Evolutionary conservation across 805 yeast genomes (phyloP), one percentile per base, ranked within the genome.

Genomic region (Candida sonorensis): DNA sequence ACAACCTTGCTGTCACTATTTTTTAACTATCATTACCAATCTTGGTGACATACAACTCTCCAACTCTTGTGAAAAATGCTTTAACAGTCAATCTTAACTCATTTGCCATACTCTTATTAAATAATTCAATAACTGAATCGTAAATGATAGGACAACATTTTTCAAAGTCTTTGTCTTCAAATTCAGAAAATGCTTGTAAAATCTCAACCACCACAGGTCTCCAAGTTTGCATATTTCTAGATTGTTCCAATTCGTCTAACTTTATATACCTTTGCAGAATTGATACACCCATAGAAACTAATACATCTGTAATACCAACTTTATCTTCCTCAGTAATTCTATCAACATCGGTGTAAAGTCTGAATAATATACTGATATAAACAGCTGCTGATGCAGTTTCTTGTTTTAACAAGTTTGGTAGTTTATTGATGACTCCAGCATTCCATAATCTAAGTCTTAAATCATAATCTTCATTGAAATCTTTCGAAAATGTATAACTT

Each of bases 381-480:
- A 87, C 95, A 2, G 94, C 90, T 1, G 95, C 80, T 0, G 96
- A 77, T 22, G 86, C 75, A 0, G 94, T 78, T 57, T 94, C 98
- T 58, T 94, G 98, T 47, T 84, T 83, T 46, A 88, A 63, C 46
- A 92, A 62, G 47, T 92, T 94, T 14, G 99, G 98, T 34, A 90
- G 69, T 51, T 88, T 80, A 49, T 86, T 94, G 59, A 88, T 90
- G 25, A 87, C 79, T 1, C 96, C 95, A 3, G 92, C 84, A 49
- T 86, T 83, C 79, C 94, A 88, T 26, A 92, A 64, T 46, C 92
- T 67, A n/a, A 84, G 81, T 42, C 99, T 67, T 46, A 92, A 64
- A 33, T 86, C 87, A 55, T 82, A 81, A 57, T 92, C 88, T 36
- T 80, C 87, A 56, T 92, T 92, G 66, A 92, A 92, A 36, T 70